Base-by-base conservation (phyloP, 1,284 basidiomycete species). In the Caloboletus firmus region DNA sequence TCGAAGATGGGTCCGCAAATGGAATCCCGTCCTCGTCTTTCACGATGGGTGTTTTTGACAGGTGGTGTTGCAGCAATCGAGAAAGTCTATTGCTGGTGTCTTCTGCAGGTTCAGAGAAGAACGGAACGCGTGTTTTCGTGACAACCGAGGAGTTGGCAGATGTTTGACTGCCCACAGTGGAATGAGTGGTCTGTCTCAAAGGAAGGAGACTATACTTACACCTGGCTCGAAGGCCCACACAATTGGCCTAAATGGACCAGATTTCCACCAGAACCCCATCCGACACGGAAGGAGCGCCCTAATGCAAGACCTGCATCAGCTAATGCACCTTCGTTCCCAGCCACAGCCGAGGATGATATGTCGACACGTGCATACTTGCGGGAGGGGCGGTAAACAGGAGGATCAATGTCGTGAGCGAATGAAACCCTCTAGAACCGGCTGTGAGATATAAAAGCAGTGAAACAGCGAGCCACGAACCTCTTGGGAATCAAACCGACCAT, bases 201-300 rank as follows among this genome's bases (percentile, higher is more conserved):
- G 12, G 49, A 54, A 46, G n/a, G 35, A 53, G 49, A 55, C 12
- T 17, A 49, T 5, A 74, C 83, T 62, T 66, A 86, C 83, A 72
- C 61, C 54, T 74, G 70, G 54, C 74, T 72, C 7, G 61, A 72
- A 9, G 85, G 83, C 2, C 79, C 78, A 67, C 85, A 87, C 42
- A 95, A 71, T 54, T 78, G 77, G 24, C 91, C 93, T 20, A 90
- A 73, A 73, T 95, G 89, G 26, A 87, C 86, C 17, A 97, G 69
- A 43, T 76, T 79, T 1, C 92, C 93, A 44, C 83, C 81, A 0
- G 91, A 89, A 15, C 95, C 93, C 93, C 94, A 98, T 3, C 92
- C 87, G 6, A 90, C 91, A 46, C 95, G 82, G 73, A 95, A 98
- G 22, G 92, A 93, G 28, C 94, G 83, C 17, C 94, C 95, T 52